These are phyloP conservation scores for Logfia minima DNA, from an alignment of 129 eudicot genomes.

Conservation along the genomic window DNA sequence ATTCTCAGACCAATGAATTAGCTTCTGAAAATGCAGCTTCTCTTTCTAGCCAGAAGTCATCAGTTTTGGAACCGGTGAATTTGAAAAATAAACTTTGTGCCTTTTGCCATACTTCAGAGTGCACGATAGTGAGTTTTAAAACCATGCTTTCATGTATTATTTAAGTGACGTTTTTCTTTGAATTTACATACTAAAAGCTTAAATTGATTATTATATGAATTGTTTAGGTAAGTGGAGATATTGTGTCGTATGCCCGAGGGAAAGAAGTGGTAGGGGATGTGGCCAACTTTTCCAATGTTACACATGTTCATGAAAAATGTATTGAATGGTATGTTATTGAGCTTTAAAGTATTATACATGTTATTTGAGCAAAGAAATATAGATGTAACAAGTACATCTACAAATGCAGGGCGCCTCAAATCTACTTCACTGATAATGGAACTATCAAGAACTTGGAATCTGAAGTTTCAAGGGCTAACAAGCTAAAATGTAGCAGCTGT, in stretches of 20 bases:
- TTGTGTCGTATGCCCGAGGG: slow-evolving; percentile 66
- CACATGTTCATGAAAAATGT: slow-evolving; percentile 69
- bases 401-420: slow-evolving; percentile 70
- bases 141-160: background rate
- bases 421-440: slow-evolving; percentile 46
- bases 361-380: background rate
- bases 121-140: slow-evolving; percentile 52
- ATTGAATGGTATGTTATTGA: slow-evolving; percentile 53
- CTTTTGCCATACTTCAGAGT: slow-evolving; percentile 68
- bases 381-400: background rate
- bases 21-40: slow-evolving; percentile 21
- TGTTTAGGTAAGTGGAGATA: slow-evolving; percentile 71
- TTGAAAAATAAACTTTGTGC: slow-evolving; percentile 47
- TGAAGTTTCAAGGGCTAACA: slow-evolving; percentile 73
- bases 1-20: slow-evolving; percentile 15
- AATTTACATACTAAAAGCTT: background rate
- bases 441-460: slow-evolving; percentile 59
- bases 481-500: slow-evolving; percentile 75
- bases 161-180: background rate
- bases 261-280: slow-evolving; percentile 45
- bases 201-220: slow-evolving; percentile 3
- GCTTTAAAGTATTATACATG: background rate
- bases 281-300: slow-evolving; percentile 39
- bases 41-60: slow-evolving; percentile 23
- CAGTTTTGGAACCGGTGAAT: slow-evolving; percentile 17